Evolutionary conservation across 345 rosid genomes (phyloP), one percentile per base, ranked within the genome.

Genomic region (Euclidium syriacum): DNA sequence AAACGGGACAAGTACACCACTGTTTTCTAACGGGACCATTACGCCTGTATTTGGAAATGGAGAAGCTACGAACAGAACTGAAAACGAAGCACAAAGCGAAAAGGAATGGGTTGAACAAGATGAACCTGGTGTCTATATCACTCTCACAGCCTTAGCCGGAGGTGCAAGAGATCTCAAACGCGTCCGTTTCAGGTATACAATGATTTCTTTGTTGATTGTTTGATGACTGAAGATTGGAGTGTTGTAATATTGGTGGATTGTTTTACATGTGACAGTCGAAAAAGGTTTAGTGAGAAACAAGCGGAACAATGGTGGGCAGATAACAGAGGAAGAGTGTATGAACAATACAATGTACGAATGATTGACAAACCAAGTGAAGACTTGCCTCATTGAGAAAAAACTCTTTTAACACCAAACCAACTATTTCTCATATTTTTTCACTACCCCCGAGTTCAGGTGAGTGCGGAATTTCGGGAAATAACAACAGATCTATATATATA

Each of bases 301-400:
- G 99, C 99, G 0, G 99, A 88, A 69, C 84, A 82, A 55, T 95
- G 99, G 99, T 95, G 99, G 99, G 85, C 94, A 40, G 95, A 83
- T 67, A 95, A 95, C 79, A 81, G 96, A 55, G 85, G 83, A 62
- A 79, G 99, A 64, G 96, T 95, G 26, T 86, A 88, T 2, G 90
- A 88, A 71, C 87, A 76, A 46, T 88, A 95, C 87, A 88, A 88
- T 41, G 98, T 95, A 19, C 92, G 86, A 36, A 73, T 66, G 74
- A 58, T 80, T 27, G 95, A 88, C 76, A 90, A 82, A 78, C 83
- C 91, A 34, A 86, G 80, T 54, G 95, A 83, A 62, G 96, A 85
- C 71, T 43, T 85, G 78, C 79, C 77, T 77, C 85, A 53, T 49
- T 81, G 82, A 81, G n/a, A n/a, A n/a, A n/a, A n/a, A 77, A 39